Conservation (phyloP, 441 rosid genomes). For the Croton setiger region DNA sequence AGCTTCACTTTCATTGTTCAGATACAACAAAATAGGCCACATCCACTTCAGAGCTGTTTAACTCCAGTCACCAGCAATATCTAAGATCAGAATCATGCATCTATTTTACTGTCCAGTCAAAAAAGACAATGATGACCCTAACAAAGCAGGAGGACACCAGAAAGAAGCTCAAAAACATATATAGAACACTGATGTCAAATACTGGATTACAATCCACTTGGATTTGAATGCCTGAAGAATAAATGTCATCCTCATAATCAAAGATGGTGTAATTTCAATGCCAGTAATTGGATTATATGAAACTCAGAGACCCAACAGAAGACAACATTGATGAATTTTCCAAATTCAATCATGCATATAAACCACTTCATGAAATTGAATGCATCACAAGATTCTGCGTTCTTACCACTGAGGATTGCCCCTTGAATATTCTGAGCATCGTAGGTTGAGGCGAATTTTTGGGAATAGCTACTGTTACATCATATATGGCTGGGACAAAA, state of each 20-base stretch:
- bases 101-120: neutral
- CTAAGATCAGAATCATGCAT: neutral
- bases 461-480: conserved; percentile 85
- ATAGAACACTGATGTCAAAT: neutral
- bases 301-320: conserved; percentile 1
- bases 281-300: neutral
- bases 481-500: conserved; percentile 95
- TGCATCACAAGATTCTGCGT: conserved; percentile 7
- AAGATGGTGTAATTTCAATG: neutral
- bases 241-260: neutral
- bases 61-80: neutral
- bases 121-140: neutral
- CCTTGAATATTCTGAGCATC: conserved; percentile 83
- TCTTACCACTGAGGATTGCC: conserved; percentile 94
- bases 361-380: conserved; percentile 12
- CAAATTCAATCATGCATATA: conserved; percentile 5
- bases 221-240: neutral
- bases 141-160: neutral
- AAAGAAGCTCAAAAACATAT: neutral
- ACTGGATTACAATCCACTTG: neutral
- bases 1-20: neutral
- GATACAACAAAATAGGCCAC: neutral
- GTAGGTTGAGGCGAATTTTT: conserved; percentile 83
- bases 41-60: neutral
- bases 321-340: neutral